Percentiles rank a stretch among this genome's conserved stretches.
phyloP scores from a whole-genome alignment of 441 rosid genomes.

The Corymbia calophylla region DNA sequence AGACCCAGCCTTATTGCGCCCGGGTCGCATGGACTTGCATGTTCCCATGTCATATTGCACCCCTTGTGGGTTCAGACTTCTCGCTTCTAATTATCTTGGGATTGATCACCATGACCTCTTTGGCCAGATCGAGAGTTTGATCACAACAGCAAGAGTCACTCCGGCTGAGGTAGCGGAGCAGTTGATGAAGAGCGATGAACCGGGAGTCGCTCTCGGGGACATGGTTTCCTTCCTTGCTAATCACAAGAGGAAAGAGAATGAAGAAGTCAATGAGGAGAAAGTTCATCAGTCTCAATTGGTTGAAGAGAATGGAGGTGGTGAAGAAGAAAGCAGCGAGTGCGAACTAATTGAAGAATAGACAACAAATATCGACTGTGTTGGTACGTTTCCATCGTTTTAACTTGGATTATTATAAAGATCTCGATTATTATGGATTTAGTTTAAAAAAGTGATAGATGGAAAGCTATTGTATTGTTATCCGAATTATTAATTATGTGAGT shows the following conservation, averaged over 20 bases:
- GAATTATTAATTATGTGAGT: not conserved
- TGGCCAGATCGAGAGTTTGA: not conserved
- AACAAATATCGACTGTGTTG: not conserved
- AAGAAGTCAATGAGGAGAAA: slow-evolving; percentile 5
- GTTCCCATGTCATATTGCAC: slow-evolving; percentile 1
- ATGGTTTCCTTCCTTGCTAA: slow-evolving; percentile 28
- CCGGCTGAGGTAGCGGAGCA: slow-evolving; percentile 2
- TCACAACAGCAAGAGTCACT: not conserved
- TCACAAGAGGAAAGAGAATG: slow-evolving; percentile 23
- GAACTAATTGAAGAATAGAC: not conserved
- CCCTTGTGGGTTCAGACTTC: not conserved
- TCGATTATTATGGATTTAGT: not conserved
- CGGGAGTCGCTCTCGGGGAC: not conserved
- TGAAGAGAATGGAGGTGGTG: not conserved
- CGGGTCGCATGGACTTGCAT: slow-evolving; percentile 12
- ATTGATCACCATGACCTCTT: not conserved
- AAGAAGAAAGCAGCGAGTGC: not conserved
- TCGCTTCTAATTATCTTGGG: not conserved
- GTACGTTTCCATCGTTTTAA: not conserved
- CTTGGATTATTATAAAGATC: not conserved
- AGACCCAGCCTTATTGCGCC: slow-evolving; percentile 2
- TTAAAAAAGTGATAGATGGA: not conserved
- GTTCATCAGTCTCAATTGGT: not conserved
- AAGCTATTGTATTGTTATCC: not conserved
- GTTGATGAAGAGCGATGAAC: not conserved